Evolutionary conservation across 192 early-diverging fungal genomes (phyloP).

Genomic region (Radiomyces spectabilis): DNA sequence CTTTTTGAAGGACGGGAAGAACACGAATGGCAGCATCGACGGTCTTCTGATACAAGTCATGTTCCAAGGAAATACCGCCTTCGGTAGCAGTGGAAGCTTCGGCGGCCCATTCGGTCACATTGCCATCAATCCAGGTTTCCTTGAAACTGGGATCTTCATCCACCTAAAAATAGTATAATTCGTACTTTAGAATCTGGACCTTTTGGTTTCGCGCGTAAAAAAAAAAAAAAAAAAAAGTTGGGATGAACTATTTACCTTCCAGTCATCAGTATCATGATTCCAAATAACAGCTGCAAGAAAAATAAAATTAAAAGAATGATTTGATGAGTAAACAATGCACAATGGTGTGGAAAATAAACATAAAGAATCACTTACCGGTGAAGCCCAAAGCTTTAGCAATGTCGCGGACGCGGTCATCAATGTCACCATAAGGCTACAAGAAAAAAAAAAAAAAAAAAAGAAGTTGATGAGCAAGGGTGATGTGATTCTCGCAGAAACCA

Average conservation of each 20-base stretch:
- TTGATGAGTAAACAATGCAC: too few relatives aligned
- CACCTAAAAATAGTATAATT: too few relatives aligned
- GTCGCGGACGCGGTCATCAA: constrained; percentile 58
- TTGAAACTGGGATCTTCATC: constrained; percentile 16
- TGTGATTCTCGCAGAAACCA: too few relatives aligned
- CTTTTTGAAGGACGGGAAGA: constrained; percentile 27
- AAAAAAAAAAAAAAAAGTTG: neutral
- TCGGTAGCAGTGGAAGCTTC: constrained; percentile 30
- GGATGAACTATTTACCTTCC: constrained; percentile 16
- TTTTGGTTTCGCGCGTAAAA: constrained; percentile 1
- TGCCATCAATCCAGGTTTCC: constrained; percentile 22
- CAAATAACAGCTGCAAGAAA: constrained; percentile 40
- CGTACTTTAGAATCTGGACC: too few relatives aligned
- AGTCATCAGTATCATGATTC: constrained; percentile 47
- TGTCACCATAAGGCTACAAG: constrained; percentile 53
- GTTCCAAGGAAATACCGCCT: constrained; percentile 42
- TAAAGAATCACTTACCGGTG: constrained; percentile 1
- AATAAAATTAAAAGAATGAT: constrained; percentile 16
- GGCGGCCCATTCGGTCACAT: constrained; percentile 33
- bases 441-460: neutral
- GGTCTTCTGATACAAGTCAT: constrained; percentile 39
- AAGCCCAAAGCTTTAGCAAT: constrained; percentile 42
- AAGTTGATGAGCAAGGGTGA: too few relatives aligned
- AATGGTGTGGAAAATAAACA: constrained; percentile 18
- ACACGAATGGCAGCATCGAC: constrained; percentile 37